phyloP scores from a whole-genome alignment of 1,284 basidiomycete species.

The Irpex sp. region DNA sequence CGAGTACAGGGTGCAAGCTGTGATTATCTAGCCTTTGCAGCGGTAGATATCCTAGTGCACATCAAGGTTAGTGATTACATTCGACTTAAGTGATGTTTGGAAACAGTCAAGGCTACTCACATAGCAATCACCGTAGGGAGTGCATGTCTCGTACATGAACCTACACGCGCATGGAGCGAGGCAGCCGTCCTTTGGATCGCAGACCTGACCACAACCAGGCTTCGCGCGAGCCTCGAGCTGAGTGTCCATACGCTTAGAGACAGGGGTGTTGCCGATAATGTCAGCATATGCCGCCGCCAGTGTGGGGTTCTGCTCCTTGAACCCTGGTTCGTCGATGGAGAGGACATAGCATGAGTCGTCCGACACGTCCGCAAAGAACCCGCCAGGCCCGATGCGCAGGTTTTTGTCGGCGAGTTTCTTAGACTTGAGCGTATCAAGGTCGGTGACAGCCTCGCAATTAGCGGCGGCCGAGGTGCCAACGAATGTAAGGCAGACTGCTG shows the following conservation, averaged over 20 bases:
- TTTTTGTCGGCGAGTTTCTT: neutral
- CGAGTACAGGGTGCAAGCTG: too few relatives aligned
- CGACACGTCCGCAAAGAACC: neutral
- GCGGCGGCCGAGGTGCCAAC: neutral
- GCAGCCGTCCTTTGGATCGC: neutral
- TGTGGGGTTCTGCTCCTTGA: neutral
- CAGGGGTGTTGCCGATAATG: neutral
- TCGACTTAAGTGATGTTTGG: too few relatives aligned
- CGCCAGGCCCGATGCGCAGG: neutral
- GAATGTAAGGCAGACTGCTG: neutral
- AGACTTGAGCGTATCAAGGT: neutral
- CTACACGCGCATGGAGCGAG: neutral
- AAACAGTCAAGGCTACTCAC: too few relatives aligned
- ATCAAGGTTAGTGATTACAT: too few relatives aligned
- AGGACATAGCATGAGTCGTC: neutral
- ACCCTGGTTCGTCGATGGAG: neutral
- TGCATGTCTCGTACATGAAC: neutral
- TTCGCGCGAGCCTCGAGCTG: neutral
- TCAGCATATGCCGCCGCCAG: neutral
- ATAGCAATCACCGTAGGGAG: neutral
- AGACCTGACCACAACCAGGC: neutral
- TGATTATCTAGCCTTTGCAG: too few relatives aligned
- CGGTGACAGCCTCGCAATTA: neutral
- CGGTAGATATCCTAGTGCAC: too few relatives aligned
- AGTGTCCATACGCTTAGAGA: neutral